Evolutionary conservation across 257 asterid genomes (phyloP).

Genomic region (Solanum pinnatisectum): DNA sequence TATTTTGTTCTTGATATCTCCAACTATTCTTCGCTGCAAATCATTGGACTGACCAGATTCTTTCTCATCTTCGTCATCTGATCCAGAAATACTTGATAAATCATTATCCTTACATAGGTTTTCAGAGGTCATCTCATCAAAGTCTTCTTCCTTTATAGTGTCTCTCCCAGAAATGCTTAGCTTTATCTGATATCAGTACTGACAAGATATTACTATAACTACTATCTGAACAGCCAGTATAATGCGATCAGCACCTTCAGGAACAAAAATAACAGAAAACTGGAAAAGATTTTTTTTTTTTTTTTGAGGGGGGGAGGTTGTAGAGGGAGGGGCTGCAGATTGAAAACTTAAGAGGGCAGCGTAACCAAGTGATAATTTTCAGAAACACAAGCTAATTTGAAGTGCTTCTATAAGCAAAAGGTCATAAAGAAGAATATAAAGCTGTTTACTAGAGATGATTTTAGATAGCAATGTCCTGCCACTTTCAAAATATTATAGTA

Average conservation of each 20-base stretch:
- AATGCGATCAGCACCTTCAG: neutral
- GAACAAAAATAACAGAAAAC: neutral
- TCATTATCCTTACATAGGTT: conserved; percentile 67
- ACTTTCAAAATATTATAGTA: neutral
- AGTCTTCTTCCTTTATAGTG: conserved; percentile 70
- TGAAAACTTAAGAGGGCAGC: neutral
- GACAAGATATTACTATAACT: conserved; percentile 13
- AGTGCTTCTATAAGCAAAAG: neutral
- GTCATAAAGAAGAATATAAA: neutral
- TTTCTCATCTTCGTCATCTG: conserved; percentile 78
- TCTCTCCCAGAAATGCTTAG: conserved; percentile 76
- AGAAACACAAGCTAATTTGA: neutral
- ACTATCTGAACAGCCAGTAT: neutral
- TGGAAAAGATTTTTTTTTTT: neutral
- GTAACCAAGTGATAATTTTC: neutral
- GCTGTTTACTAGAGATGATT: neutral
- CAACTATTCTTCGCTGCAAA: conserved; percentile 25
- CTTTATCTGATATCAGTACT: conserved; percentile 61
- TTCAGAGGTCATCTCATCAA: conserved; percentile 54
- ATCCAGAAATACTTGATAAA: conserved; percentile 89
- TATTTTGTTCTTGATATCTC: conserved; percentile 43
- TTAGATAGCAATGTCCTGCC: neutral
- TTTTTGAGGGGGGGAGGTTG: neutral
- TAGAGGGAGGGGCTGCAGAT: neutral
- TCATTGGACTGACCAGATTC: conserved; percentile 17